Evolutionary conservation across 2,329 filamentous ascomycete species (phyloP).

Genomic region (Claviceps sorghi): DNA sequence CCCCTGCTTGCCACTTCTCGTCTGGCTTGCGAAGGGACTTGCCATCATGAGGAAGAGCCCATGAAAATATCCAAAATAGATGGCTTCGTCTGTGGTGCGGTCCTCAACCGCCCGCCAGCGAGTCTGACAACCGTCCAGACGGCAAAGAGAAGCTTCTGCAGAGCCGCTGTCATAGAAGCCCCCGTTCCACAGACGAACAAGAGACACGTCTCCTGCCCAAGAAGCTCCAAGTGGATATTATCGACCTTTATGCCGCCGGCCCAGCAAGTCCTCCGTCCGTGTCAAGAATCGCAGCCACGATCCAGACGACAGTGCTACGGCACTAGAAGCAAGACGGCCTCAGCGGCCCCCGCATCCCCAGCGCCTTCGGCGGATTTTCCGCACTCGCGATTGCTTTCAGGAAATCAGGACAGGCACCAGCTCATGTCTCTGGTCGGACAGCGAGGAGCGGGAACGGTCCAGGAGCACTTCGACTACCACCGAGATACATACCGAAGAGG

Average conservation of each 20-base stretch:
- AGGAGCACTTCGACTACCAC: slow-evolving; percentile 38
- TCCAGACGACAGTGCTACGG: slow-evolving; percentile 13
- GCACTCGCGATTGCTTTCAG: slow-evolving; percentile 1
- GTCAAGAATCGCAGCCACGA: slow-evolving; percentile 1
- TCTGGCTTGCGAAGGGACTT: slow-evolving; percentile 3
- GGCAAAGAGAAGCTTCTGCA: slow-evolving; percentile 14
- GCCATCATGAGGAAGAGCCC: slow-evolving; percentile 37
- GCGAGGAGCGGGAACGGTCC: slow-evolving; percentile 31
- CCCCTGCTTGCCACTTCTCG: not conserved
- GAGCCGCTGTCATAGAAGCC: slow-evolving; percentile 9
- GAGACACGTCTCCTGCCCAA: slow-evolving; percentile 15
- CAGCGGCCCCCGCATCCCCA: slow-evolving; percentile 8
- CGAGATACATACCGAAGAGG: slow-evolving; percentile 39
- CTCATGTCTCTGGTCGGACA: slow-evolving; percentile 39
- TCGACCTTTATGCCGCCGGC: slow-evolving; percentile 25
- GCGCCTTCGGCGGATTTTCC: slow-evolving; percentile 6
- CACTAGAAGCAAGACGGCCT: slow-evolving; percentile 11
- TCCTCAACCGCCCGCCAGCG: slow-evolving; percentile 30
- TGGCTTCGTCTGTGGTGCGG: slow-evolving; percentile 43
- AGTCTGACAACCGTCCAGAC: slow-evolving; percentile 11
- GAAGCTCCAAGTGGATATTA: slow-evolving; percentile 24
- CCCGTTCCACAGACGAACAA: slow-evolving; percentile 4
- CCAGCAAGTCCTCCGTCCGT: slow-evolving; percentile 10
- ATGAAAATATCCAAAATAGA: slow-evolving; percentile 48
- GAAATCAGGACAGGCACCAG: slow-evolving; percentile 22